Evolutionary conservation across 108 stramenopile genomes (phyloP).

Genomic region (Stephanodiscus triporus): DNA sequence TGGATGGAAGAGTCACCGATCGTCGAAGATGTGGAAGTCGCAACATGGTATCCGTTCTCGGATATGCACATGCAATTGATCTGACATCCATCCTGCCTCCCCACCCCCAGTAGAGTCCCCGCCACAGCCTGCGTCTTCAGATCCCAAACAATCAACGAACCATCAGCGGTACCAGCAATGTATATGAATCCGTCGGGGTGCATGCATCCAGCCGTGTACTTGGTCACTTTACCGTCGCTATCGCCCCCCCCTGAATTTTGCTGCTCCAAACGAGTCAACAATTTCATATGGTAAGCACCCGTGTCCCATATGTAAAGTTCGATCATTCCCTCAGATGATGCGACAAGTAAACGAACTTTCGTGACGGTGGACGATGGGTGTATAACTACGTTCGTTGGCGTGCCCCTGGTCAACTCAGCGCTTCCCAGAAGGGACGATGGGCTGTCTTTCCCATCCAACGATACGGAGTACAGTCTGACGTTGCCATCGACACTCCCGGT

Average conservation of each 20-base stretch:
- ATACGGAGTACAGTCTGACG: slow-evolving; percentile 21
- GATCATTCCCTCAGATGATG: slow-evolving; percentile 12
- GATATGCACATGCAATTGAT: slow-evolving; percentile 73
- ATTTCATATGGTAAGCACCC: slow-evolving; percentile 9
- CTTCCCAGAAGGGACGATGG: slow-evolving; percentile 3
- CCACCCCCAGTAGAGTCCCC: slow-evolving; percentile 43
- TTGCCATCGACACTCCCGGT: slow-evolving; percentile 30
- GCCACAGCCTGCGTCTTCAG: slow-evolving; percentile 78
- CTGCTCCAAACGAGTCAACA: slow-evolving; percentile 23
- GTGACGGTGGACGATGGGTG: slow-evolving; percentile 59
- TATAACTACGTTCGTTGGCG: slow-evolving; percentile 42
- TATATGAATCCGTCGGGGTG: slow-evolving; percentile 95
- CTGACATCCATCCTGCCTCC: slow-evolving; percentile 48
- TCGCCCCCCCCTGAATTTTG: slow-evolving; percentile 34
- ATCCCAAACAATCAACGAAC: slow-evolving; percentile 82
- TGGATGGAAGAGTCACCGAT: slow-evolving; percentile 51
- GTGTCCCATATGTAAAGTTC: slow-evolving; percentile 28
- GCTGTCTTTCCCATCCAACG: slow-evolving; percentile 11
- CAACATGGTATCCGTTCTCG: slow-evolving; percentile 90
- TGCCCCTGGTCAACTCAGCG: slow-evolving; percentile 9
- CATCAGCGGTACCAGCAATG: slow-evolving; percentile 61
- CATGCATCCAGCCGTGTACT: slow-evolving; percentile 63
- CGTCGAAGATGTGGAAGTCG: slow-evolving; percentile 42
- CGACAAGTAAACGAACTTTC: slow-evolving; percentile 27
- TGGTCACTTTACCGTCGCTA: slow-evolving; percentile 4